Base-by-base conservation (phyloP, 2,329 filamentous ascomycete species). In the Cladophialophora psammophila region DNA sequence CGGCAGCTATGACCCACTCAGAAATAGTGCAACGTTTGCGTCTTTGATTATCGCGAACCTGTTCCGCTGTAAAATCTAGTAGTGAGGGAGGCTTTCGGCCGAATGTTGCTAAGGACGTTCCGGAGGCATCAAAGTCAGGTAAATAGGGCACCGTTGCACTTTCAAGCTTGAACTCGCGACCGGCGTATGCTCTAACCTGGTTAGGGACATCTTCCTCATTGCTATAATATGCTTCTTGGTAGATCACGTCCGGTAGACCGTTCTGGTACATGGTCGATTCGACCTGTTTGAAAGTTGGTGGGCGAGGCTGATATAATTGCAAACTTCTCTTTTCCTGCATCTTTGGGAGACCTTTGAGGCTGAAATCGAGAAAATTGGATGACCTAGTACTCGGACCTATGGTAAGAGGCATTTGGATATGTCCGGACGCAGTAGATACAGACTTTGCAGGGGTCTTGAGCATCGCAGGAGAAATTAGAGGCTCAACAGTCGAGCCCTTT, bases 171-270 rank as follows among this genome's bases (percentile, higher is more conserved):
- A 96, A 97, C 73, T 96, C 91, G 72, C 89, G 88, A 3, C 94
- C 94, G 6, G 91, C 94, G 79, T 97, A 98, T 78, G 97, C 93
- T 61, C 92, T 85, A 36, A 85, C 79, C 61, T 90, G 86, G 45
- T 90, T 85, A 12, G 94, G 93, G 0, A 97, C 91, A 78, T 98
- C 95, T 59, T 84, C 85, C 68, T 96, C 92, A 34, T 91, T 85
- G 72, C 93, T 91, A 76, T 97, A 98, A 74, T 90, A 94, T 0
- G 94, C 90, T 75, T 93, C 89, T 77, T 93, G 91, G 70, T 97
- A 96, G 57, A 97, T 85, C 13, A 91, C 85, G 65, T 89, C 83
- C 0, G 91, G 90, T 8, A 88, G 79, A 12, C 84, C 84, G 65
- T 83, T 78, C n/a, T 82, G 76, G 71, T 50, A 62, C 76, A 93